Base-by-base conservation (phyloP, 805 yeast genomes). In the Myxozyma kluyveri region DNA sequence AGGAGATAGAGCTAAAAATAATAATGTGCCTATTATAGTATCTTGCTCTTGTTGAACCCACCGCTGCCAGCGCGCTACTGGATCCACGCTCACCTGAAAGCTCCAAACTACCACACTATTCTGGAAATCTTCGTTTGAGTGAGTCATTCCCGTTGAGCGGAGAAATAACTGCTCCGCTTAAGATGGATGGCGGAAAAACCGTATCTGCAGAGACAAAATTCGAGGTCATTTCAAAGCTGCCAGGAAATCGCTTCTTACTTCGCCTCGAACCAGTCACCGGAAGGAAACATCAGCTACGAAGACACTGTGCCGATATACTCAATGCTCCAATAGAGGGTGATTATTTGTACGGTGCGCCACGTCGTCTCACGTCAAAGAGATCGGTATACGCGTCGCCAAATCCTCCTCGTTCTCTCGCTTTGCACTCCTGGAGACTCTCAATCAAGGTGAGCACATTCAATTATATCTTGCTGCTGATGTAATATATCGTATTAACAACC, bases 251-350 rank as follows among this genome's bases (percentile, higher is more conserved):
- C 27, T 7, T 41, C 10, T 41, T 56, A 35, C 19, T 56, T 4
- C 14, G 33, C 29, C 39, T 56, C 31, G 47, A 56, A 31, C 60
- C 51, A 2, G 44, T 47, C 4, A 55, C 56, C 6, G 60, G 60
- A 3, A 47, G 56, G 7, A 53, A 53, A 12, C 60, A 56, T 23
- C 60, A 56, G 41, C 50, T 56, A 32, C 46, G 60, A 14, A 19
- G 33, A 26, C 60, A 56, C 26, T 56, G 60, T 42, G 52, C 60
- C 5, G 26, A 50, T 2, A 45, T 50, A n/a, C 53, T 56, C 7
- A 37, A 31, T 3, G 60, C 60, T 12, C 59, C 60, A 7, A 19
- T 56, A 2, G 48, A 54, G 7, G 59, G 59, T 3, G 60, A 56
- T 40, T 4, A 2, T 4, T 19, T 10, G 33, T 55, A 56, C 44